Evolutionary conservation across 73 alveolate genomes (phyloP).

Genomic region (Tetrahymena elliotti): DNA sequence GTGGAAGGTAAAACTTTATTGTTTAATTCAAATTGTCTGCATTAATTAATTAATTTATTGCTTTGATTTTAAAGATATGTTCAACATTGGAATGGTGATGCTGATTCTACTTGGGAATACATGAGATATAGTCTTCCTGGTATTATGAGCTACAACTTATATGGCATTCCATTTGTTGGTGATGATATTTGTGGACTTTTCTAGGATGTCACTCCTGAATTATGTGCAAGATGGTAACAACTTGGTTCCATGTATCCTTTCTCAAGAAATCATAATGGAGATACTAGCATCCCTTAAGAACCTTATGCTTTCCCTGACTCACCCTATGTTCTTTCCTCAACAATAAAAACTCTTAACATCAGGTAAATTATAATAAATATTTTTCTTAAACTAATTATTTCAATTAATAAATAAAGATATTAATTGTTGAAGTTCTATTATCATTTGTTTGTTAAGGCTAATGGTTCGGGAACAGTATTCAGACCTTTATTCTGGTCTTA

Average conservation of each 20-base stretch:
- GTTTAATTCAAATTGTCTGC: no score
- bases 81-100: constrained; percentile 92
- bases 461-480: neutral
- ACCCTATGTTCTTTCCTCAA: constrained; percentile 8
- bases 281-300: constrained; percentile 8
- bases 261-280: constrained; percentile 77
- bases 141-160: constrained; percentile 85
- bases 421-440: constrained; percentile 73
- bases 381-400: neutral
- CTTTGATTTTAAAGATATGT: constrained; percentile 37
- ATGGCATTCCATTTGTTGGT: constrained; percentile 92
- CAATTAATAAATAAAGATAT: constrained; percentile 46
- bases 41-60: no score
- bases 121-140: constrained; percentile 84
- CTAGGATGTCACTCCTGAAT: constrained; percentile 51
- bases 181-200: constrained; percentile 96
- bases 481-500: neutral
- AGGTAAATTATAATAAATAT: no score
- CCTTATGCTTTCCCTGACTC: constrained; percentile 30
- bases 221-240: constrained; percentile 81
- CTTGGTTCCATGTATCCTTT: constrained; percentile 82
- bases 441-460: neutral
- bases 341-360: neutral
- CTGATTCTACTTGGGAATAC: constrained; percentile 66
- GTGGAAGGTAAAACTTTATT: constrained; percentile 64